These are phyloP conservation scores for Raffaelea albimanens DNA, from an alignment of 2,329 filamentous ascomycete species.

Conservation along the genomic window DNA sequence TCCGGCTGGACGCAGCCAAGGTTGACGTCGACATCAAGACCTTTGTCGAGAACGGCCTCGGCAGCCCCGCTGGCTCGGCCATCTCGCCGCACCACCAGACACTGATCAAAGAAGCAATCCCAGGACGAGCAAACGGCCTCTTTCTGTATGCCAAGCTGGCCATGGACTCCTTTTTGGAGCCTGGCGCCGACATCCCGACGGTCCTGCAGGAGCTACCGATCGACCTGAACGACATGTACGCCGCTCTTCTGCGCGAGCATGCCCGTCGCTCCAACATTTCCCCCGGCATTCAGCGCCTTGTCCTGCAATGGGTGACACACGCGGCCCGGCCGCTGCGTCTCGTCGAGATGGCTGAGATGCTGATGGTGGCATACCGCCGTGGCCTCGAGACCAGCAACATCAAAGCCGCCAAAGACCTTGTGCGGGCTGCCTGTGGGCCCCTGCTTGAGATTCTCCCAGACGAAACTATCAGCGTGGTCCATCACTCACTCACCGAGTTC, in stretches of 20 bases:
- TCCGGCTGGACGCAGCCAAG: conserved; percentile 26
- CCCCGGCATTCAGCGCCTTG: conserved; percentile 23
- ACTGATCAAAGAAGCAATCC: conserved; percentile 21
- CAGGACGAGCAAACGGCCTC: conserved; percentile 27
- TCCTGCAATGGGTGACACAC: conserved; percentile 32
- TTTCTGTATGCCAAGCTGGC: conserved; percentile 35
- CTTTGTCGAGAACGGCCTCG: conserved; percentile 21
- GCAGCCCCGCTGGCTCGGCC: background rate
- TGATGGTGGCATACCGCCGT: conserved; percentile 15
- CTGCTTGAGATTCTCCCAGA: conserved; percentile 34
- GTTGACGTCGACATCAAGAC: conserved; percentile 30
- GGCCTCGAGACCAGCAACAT: conserved; percentile 8
- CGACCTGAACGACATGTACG: conserved; percentile 30
- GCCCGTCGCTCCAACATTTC: conserved; percentile 21
- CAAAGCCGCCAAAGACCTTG: conserved; percentile 24
- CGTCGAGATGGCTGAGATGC: conserved; percentile 27
- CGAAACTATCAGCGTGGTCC: conserved; percentile 32
- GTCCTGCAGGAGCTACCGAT: conserved; percentile 23
- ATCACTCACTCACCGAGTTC: conserved; percentile 41
- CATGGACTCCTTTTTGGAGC: conserved; percentile 27
- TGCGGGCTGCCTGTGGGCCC: conserved; percentile 29
- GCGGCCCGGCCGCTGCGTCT: conserved; percentile 29
- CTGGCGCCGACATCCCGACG: conserved; percentile 15
- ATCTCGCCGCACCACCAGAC: conserved; percentile 13
- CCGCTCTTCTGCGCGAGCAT: conserved; percentile 28